Base-by-base conservation (phyloP, 805 yeast species). In the Hermanozyma aechmeae region DNA sequence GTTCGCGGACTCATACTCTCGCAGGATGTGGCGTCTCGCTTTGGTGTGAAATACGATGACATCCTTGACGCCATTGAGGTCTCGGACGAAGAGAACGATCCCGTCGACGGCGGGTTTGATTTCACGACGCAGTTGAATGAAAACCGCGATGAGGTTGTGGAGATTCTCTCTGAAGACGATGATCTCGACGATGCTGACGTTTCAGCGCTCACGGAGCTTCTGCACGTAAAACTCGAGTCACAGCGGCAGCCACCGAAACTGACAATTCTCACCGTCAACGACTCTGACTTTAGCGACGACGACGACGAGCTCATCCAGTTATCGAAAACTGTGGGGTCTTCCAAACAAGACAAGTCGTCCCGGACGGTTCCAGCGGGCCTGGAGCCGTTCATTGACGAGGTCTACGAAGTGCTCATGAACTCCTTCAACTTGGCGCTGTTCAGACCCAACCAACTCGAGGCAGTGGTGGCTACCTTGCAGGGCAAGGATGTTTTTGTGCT, bases 401-500 rank as follows among this genome's bases (percentile, higher is more conserved):
- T 84, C 0, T 64, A 69, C 43, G 50, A 53, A 2, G 70, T 73
- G 8, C 58, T 92, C 18, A 62, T 64, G 14, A 52, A 65, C 5
- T 69, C 65, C 4, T 92, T 92, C 57, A 70, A 75, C 18, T 53
- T 92, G 19, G 46, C 56, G 4, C 63, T 68, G 2, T 92, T 92
- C 52, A 66, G 98, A 32, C 70, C 76, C 4, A 82, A 89, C 50
- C 98, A 92, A 48, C 55, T 79, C 21, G 92, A 84, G 31, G 97
- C 96, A 0, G 72, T 92, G 5, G 75, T 79, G 43, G 78, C 94
- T 2, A 78, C 83, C 17, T 46, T 78, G 17, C 50, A 69, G 4
- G 95, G 96, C 1, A 67, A 70, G 25, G 98, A 92, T 51, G 95
- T 83, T 0, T 85, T 92, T 57, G 96, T 92, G 2, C 62, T 92